A percentile compares a stretch with the other conserved stretches of the same genome.
These are phyloP conservation scores for Malus hybrid DNA, from an alignment of 331 rosid species.

Conservation along the genomic window DNA sequence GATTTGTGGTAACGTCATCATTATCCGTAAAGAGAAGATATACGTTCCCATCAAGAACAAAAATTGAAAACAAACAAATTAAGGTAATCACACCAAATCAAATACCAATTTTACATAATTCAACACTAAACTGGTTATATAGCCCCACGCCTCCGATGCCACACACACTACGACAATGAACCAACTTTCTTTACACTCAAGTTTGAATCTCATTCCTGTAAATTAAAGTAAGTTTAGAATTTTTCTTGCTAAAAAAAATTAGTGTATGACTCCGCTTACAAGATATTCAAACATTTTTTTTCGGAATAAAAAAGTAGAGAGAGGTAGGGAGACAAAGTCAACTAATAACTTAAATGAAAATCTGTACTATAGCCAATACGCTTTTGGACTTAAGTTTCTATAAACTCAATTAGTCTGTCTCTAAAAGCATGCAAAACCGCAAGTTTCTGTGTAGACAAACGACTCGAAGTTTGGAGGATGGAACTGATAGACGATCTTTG, in stretches of 20 bases:
- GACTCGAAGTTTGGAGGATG: background rate
- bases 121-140: background rate
- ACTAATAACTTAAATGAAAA: constrained; percentile 5
- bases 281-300: no score
- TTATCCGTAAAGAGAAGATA: background rate
- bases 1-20: background rate
- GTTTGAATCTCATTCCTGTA: no score
- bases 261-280: background rate
- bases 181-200: background rate
- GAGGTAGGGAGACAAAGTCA: background rate
- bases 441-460: background rate
- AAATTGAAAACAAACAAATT: background rate
- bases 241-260: background rate
- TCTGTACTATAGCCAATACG: background rate
- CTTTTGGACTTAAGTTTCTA: background rate
- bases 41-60: background rate
- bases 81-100: background rate
- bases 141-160: background rate
- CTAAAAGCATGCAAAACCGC: constrained; percentile 3
- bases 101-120: background rate
- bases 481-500: constrained; percentile 13
- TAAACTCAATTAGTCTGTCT: background rate
- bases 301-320: background rate
- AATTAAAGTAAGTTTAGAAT: no score
- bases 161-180: background rate